Evolutionary conservation across 257 asterid genomes (phyloP), one percentile per base, ranked within the genome.

Genomic region (Salvia miltiorrhiza): DNA sequence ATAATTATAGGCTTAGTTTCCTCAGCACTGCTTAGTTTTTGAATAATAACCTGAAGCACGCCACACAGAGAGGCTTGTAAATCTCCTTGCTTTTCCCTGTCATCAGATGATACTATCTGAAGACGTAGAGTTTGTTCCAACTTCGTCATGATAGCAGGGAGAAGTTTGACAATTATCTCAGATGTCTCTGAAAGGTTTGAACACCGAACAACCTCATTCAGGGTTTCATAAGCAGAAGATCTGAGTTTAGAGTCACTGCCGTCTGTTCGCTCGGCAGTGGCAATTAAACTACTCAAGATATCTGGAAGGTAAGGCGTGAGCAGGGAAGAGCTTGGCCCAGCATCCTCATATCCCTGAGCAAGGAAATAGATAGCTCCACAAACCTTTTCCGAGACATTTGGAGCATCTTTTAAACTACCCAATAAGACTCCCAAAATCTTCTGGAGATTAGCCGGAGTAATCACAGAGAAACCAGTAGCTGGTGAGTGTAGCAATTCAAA

Each of bases 1-100:
- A 85, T 77, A 33, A 90, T 75, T 23, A 84, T 53, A 7, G 79
- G 68, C 78, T 87, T 90, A 37, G 89, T 85, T 55, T 77, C 88
- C 14, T 90, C 96, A 16, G 77, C 68, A 58, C 82, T 75, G 76
- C 95, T 82, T 17, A 90, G 75, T 75, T 86, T 90, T 74, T 90
- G 97, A 65, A 90, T 90, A 35, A 90, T 82, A 67, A 90, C 97
- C 82, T 88, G 96, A 53, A 90, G 86, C 7, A 83, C 93, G 37
- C 97, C 97, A 72, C 97, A 90, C 1, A 90, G 95, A 53, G 90
- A 85, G 72, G 95, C 95, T 73, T 90, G 97, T 28, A 90, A 73
- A 66, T 90, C 96, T 45, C 88, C 92, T 78, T 90, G 97, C 73
- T 83, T 88, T 81, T 87, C 96, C 77, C 92, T 82, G 67, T 90